Evolutionary conservation across 179 eudicot species (phyloP), one percentile per base, ranked within the genome.

Genomic region (Nepenthes alata): DNA sequence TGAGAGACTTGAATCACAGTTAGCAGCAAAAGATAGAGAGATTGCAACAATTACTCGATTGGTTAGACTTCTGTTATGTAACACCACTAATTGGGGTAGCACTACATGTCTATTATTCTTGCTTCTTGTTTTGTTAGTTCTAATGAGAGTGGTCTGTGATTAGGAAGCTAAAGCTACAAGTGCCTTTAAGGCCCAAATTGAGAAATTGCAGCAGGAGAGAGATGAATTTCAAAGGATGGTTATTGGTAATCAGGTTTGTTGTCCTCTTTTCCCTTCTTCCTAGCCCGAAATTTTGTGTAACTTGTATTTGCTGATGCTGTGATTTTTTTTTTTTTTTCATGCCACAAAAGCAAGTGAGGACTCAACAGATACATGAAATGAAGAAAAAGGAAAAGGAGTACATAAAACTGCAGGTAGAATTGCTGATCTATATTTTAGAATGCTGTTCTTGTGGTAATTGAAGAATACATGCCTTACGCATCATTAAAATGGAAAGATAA

Each of bases 141-240:
- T 37, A 8, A 13, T 8, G 37, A 62, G 48, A 9, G 13, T 47
- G 36, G 4, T 10, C 37, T 58, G n/a, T 61, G 64, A 60, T 64
- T 62, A 91, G 98, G 96, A 91, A 84, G 96, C 96, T 66, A 89
- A 89, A 86, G 85, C 95, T 48, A 76, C 78, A 49, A 96, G 96
- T 67, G 80, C 81, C 60, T 82, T 78, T 67, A 90, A 88, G 77
- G 80, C 81, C 55, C 98, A 89, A 75, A 85, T 89, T 64, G 96
- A 89, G 65, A 91, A 91, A 74, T 74, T 91, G 78, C 96, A 91
- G 65, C 86, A 86, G 71, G 98, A 89, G 71, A 74, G 87, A 75
- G 98, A 91, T 78, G 98, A 91, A 78, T 86, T 86, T 70, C 96
- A 91, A 73, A 91, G 87, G 77, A 90, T 90, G 97, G 97, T 90